Percentiles rank a stretch among this genome's conserved stretches.
Evolutionary conservation across 2,329 filamentous ascomycete genomes (phyloP).

Genomic region (Trichoderma afroharzianum): DNA sequence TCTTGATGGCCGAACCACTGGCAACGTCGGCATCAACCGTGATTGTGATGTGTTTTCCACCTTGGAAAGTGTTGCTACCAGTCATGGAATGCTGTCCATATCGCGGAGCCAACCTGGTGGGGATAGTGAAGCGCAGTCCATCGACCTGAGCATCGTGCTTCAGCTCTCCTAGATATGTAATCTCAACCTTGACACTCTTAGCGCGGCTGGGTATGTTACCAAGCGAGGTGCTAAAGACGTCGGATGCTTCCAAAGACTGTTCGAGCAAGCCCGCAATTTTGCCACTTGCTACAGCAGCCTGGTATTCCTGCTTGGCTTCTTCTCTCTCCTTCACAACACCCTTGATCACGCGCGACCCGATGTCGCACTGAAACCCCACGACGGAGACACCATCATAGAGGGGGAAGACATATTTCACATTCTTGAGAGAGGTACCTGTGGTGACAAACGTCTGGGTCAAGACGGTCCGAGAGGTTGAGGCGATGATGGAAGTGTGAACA

Average conservation of each 20-base stretch:
- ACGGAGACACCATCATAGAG: constrained; percentile 70
- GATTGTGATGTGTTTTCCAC: constrained; percentile 24
- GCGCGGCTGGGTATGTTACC: constrained; percentile 62
- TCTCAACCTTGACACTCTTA: constrained; percentile 53
- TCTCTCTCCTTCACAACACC: constrained; percentile 65
- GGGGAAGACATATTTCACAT: constrained; percentile 66
- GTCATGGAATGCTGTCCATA: constrained; percentile 46
- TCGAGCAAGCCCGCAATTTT: constrained; percentile 64
- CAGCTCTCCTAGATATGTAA: constrained; percentile 66
- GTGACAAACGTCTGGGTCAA: constrained; percentile 60
- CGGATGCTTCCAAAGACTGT: constrained; percentile 55
- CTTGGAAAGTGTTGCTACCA: neutral
- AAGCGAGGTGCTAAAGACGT: constrained; percentile 65
- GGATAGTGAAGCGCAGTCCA: constrained; percentile 66
- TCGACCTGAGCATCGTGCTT: constrained; percentile 68
- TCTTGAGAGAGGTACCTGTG: constrained; percentile 27
- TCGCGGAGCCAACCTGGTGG: constrained; percentile 62
- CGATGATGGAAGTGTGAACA: constrained; percentile 58
- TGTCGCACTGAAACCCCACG: constrained; percentile 61
- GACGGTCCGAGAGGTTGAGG: constrained; percentile 47
- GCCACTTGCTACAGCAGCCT: constrained; percentile 54
- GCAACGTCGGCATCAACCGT: constrained; percentile 45
- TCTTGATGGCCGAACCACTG: constrained; percentile 53
- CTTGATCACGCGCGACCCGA: constrained; percentile 56
- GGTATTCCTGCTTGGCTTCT: constrained; percentile 57